These are phyloP conservation scores for Aquilaria malaccensis DNA, from an alignment of 345 rosid species.

Conservation along the genomic window DNA sequence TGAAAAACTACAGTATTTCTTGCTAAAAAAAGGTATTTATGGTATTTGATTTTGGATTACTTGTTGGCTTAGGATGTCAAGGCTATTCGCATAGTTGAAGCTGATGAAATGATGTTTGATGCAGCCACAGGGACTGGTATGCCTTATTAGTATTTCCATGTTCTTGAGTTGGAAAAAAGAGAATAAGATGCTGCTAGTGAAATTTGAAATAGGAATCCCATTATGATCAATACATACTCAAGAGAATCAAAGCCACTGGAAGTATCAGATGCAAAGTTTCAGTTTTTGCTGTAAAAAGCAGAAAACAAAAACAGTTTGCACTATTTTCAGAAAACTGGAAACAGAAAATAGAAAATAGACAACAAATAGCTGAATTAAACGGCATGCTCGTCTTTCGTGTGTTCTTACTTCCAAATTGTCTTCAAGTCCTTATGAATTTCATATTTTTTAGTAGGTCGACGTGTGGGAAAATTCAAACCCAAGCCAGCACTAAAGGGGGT, in stretches of 20 bases:
- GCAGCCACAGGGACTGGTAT: slow-evolving; percentile 30
- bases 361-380: too few species aligned
- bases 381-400: too few species aligned
- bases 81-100: slow-evolving; percentile 27
- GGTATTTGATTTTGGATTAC: slow-evolving; percentile 10
- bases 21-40: slow-evolving; percentile 6
- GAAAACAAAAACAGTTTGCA: too few species aligned
- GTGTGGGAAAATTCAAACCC: slow-evolving; percentile 37
- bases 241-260: too few species aligned
- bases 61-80: slow-evolving; percentile 30
- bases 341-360: too few species aligned
- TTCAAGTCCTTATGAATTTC: slow-evolving; percentile 1
- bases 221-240: too few species aligned
- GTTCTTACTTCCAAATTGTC: background rate
- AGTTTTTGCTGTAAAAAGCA: too few species aligned
- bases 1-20: slow-evolving; percentile 1
- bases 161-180: background rate
- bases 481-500: slow-evolving; percentile 22
- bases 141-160: background rate
- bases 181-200: too few species aligned
- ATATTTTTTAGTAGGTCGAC: slow-evolving; percentile 24
- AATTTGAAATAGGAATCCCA: too few species aligned
- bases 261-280: too few species aligned
- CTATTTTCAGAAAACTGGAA: too few species aligned
- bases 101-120: slow-evolving; percentile 30